Evolutionary conservation across 2,329 filamentous ascomycete species (phyloP), one percentile per base, ranked within the genome.

Genomic region (Pseudogymnoascus sp.): DNA sequence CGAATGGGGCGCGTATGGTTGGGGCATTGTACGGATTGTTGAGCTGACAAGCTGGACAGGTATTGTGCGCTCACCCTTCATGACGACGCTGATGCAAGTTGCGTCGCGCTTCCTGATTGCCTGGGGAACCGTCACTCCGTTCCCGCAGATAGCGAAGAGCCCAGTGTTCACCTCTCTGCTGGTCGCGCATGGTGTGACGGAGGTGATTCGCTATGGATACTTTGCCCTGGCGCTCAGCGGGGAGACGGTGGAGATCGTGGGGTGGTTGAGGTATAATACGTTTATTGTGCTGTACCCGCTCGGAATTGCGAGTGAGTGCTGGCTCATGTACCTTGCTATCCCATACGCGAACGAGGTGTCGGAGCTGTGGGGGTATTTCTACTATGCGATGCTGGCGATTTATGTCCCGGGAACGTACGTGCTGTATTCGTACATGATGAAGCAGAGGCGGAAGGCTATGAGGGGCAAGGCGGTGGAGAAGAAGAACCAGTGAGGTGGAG

Each of bases 371-470:
- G 82, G 82, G 62, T 87, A 81, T 70, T 78, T 81, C 62, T 76
- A 93, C 69, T 84, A 85, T 71, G 80, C 76, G 5, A 82, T 93
- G 37, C 71, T 96, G 70, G 81, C 82, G 4, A 80, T 91, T 63
- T 97, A 96, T 75, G 82, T 96, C 50, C 92, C 92, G 50, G 89
- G 64, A 65, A 84, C 90, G 3, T 96, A 95, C 71, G 83, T 96
- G 63, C 77, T 97, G 64, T 97, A 95, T 74, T 91, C 90, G 21
- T 90, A 99, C 76, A 97, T 99, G 95, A 90, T 97, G 81, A 81
- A 82, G 66, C 95, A 99, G 82, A 82, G 93, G 69, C 82, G 85
- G 68, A 96, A 91, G 82, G 85, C 93, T 62, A 79, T 91, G 79
- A 83, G 85, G 62, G 83, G 81, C 42, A 83, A 86, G 72, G 72